These are phyloP conservation scores for Dactylonectria estremocensis DNA, from an alignment of 2,329 filamentous ascomycete species.

Conservation along the genomic window DNA sequence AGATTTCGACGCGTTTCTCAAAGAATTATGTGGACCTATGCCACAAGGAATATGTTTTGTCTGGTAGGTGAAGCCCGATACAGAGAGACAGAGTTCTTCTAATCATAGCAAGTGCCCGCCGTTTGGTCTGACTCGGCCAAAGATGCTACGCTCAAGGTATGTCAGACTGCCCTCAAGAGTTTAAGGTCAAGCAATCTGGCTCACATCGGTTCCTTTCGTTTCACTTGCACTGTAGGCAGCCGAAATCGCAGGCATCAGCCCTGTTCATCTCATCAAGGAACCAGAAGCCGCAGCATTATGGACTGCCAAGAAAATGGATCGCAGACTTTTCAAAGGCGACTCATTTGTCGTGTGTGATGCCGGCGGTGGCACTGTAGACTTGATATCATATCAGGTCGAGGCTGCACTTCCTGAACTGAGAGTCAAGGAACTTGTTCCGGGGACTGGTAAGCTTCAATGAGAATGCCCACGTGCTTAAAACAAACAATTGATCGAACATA, in stretches of 20 bases:
- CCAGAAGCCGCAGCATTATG: conserved; percentile 40
- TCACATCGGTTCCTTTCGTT: background rate
- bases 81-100: background rate
- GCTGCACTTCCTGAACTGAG: conserved; percentile 38
- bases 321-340: conserved; percentile 24
- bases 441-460: conserved; percentile 35
- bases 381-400: conserved; percentile 52
- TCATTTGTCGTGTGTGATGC: conserved; percentile 47
- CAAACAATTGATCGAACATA: background rate
- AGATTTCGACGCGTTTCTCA: conserved; percentile 32
- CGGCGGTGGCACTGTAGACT: conserved; percentile 48
- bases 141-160: conserved; percentile 34
- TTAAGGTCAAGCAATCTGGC: background rate
- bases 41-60: conserved; percentile 34
- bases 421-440: conserved; percentile 45
- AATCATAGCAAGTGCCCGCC: conserved; percentile 30
- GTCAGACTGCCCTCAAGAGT: background rate
- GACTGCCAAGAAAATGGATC: conserved; percentile 26
- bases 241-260: conserved; percentile 28
- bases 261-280: conserved; percentile 38
- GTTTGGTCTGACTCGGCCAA: conserved; percentile 41
- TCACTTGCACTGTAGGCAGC: conserved; percentile 31
- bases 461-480: background rate
- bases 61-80: conserved; percentile 20
- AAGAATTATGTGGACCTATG: conserved; percentile 34